phyloP scores from a whole-genome alignment of 108 stramenopile species.

The Schizochytrium sp. region DNA sequence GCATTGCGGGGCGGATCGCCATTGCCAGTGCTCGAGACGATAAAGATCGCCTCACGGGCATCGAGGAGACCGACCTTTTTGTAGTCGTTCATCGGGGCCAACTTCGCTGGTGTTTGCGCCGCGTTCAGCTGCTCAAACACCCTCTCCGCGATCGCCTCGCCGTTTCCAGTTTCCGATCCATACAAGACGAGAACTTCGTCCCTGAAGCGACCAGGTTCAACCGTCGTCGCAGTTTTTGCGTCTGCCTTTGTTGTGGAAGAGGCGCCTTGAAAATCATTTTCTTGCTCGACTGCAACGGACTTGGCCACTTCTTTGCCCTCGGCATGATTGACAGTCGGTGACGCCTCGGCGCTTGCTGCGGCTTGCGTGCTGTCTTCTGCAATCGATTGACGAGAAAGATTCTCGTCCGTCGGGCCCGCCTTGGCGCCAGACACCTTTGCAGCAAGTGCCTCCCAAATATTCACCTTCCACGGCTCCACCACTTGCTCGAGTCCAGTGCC shows the following conservation, averaged over 20 bases:
- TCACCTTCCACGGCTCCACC: conserved; percentile 66
- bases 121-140: neutral
- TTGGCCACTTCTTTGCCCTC: neutral
- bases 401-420: too few species aligned
- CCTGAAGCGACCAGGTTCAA: neutral
- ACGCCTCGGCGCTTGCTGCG: neutral
- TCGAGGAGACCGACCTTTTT: neutral
- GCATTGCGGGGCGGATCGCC: conserved; percentile 2
- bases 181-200: neutral
- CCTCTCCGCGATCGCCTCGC: conserved; percentile 24
- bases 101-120: neutral
- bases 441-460: conserved; percentile 15
- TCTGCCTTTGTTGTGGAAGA: too few species aligned
- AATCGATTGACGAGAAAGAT: too few species aligned
- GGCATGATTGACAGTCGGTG: neutral
- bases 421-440: neutral
- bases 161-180: conserved; percentile 36
- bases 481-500: conserved; percentile 70
- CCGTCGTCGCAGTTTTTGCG: too few species aligned
- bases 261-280: too few species aligned
- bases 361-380: too few species aligned
- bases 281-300: neutral
- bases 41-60: conserved; percentile 38
- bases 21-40: conserved; percentile 57
- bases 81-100: neutral